A percentile compares a stretch with the other conserved stretches of the same genome.
Conservation (phyloP, 495 filamentous ascomycete species). For the Aspergillus bertholletiae region DNA sequence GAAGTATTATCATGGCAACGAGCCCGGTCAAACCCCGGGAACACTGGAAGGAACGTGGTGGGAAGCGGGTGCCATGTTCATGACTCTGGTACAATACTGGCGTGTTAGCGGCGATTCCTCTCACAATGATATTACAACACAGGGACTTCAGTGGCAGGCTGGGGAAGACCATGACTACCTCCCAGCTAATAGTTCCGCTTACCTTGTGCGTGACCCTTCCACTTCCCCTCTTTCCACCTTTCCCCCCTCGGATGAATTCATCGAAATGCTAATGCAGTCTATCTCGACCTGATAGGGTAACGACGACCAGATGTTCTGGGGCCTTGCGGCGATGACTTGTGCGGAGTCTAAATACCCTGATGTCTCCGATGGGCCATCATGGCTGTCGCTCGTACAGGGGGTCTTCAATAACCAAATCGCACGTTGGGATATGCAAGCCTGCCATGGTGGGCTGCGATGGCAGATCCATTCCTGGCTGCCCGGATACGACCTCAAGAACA, state of each 20-base stretch:
- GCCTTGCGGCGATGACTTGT: constrained; percentile 44
- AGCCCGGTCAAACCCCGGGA: constrained; percentile 33
- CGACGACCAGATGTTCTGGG: constrained; percentile 52
- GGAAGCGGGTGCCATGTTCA: constrained; percentile 47
- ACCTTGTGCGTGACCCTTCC: constrained; percentile 15
- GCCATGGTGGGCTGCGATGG: constrained; percentile 47
- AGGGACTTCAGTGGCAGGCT: constrained; percentile 40
- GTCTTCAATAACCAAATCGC: constrained; percentile 64
- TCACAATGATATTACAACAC: constrained; percentile 39
- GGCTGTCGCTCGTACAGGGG: constrained; percentile 67
- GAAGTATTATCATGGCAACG: constrained; percentile 44
- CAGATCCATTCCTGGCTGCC: constrained; percentile 43
- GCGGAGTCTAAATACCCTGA: constrained; percentile 43
- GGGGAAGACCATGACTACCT: constrained; percentile 41
- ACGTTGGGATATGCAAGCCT: constrained; percentile 42
- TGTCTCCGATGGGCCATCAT: constrained; percentile 49
- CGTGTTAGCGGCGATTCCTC: constrained; percentile 44
- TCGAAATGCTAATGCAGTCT: too few species aligned
- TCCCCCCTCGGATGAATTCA: neutral
- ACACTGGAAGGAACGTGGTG: constrained; percentile 40
- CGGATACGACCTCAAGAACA: constrained; percentile 59
- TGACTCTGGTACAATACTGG: constrained; percentile 44
- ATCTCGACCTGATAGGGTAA: constrained; percentile 32
- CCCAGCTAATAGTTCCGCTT: constrained; percentile 24
- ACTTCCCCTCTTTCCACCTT: too few species aligned